A percentile compares a stretch with the other conserved stretches of the same genome.
Evolutionary conservation across 805 yeast genomes (phyloP).

Genomic region (Saccharomycodes ludwigii): DNA sequence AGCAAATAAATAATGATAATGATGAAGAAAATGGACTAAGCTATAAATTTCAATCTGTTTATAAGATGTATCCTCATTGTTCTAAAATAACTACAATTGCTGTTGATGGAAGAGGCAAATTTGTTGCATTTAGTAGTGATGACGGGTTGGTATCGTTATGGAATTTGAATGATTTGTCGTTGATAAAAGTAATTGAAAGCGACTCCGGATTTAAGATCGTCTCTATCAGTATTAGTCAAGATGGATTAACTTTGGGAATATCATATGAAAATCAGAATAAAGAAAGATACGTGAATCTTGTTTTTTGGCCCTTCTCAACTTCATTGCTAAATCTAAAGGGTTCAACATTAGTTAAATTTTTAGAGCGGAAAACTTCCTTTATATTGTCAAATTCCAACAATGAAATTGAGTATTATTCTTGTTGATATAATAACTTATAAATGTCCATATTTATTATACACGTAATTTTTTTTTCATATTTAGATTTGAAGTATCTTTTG

Average conservation of each 20-base stretch:
- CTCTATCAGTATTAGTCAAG: constrained; percentile 29
- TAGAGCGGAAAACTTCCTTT: no score
- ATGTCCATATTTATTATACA: no score
- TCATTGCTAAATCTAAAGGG: no score
- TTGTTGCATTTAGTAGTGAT: constrained; percentile 40
- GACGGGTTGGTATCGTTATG: constrained; percentile 46
- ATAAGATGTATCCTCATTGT: constrained; percentile 32
- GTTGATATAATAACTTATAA: no score
- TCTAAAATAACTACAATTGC: constrained; percentile 35
- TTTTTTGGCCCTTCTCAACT: no score
- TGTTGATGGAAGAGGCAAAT: constrained; percentile 41
- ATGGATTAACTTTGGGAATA: constrained; percentile 34
- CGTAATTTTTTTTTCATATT: no score
- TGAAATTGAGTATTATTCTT: no score
- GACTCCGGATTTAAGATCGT: constrained; percentile 32
- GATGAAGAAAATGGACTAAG: constrained; percentile 5
- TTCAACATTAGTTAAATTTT: no score
- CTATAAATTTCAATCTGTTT: constrained; percentile 5
- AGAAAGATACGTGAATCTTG: no score
- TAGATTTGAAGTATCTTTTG: no score
- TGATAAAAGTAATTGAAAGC: constrained; percentile 24
- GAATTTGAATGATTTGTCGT: constrained; percentile 30
- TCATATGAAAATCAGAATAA: constrained; percentile 29
- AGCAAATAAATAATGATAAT: no score
- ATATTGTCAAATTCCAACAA: no score